These are phyloP conservation scores for Butyriboletus loyo DNA, from an alignment of 768 basidiomycete genomes.

Conservation along the genomic window DNA sequence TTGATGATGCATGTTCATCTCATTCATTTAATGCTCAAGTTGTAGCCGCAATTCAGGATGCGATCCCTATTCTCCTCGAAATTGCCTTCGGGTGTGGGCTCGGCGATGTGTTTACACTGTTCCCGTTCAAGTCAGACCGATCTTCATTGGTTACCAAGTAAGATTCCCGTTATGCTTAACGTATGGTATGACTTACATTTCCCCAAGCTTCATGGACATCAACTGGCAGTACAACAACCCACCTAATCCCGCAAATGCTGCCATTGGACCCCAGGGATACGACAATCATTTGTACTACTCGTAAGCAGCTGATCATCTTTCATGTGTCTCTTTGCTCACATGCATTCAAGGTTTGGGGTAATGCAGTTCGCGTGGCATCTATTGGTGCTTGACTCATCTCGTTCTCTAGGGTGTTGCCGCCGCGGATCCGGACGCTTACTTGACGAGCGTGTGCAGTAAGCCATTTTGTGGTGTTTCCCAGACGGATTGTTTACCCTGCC, in stretches of 20 bases:
- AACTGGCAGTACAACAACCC: conserved; percentile 73
- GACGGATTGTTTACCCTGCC: not conserved
- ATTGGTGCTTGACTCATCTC: not conserved
- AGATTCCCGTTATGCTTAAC: conserved; percentile 4
- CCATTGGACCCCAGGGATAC: conserved; percentile 67
- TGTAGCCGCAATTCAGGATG: conserved; percentile 30
- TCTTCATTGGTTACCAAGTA: conserved; percentile 40
- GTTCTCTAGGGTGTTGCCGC: conserved; percentile 62
- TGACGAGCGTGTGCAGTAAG: conserved; percentile 69
- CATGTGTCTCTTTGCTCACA: conserved; percentile 3
- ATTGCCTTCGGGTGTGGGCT: conserved; percentile 25
- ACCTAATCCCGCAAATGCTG: conserved; percentile 67
- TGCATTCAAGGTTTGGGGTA: conserved; percentile 54
- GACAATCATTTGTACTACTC: conserved; percentile 81
- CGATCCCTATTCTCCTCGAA: conserved; percentile 36
- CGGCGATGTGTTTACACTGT: conserved; percentile 20
- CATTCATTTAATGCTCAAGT: conserved; percentile 31
- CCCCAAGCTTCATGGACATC: conserved; percentile 73
- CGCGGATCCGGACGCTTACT: conserved; percentile 59
- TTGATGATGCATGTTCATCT: conserved; percentile 17
- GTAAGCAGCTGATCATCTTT: conserved; percentile 35
- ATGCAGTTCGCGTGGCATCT: not conserved
- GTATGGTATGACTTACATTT: conserved; percentile 1
- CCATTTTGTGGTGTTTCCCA: conserved; percentile 3
- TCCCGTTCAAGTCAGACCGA: conserved; percentile 14